These are phyloP conservation scores for Phytophthora europaea DNA, from an alignment of 352 stramenopile species.

Conservation along the genomic window DNA sequence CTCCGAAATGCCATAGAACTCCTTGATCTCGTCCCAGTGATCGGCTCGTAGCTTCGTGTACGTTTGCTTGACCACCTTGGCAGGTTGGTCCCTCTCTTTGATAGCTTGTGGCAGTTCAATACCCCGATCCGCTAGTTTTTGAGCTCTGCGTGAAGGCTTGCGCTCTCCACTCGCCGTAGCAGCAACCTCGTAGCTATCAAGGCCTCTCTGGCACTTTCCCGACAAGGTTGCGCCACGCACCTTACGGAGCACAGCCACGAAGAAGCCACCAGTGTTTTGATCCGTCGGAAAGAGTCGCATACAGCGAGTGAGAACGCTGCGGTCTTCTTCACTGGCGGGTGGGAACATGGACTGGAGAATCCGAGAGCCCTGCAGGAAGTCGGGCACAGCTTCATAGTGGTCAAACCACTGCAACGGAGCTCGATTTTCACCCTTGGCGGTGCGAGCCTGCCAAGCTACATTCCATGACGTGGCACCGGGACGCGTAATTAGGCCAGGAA, in stretches of 20 bases:
- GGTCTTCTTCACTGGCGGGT: conserved; percentile 70
- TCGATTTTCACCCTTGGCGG: conserved; percentile 30
- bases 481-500: conserved; percentile 60
- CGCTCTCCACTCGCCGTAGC: conserved; percentile 39
- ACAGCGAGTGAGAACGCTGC: conserved; percentile 32
- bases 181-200: conserved; percentile 58
- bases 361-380: conserved; percentile 66
- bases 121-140: conserved; percentile 19
- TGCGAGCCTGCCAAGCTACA: conserved; percentile 74
- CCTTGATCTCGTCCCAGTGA: conserved; percentile 65
- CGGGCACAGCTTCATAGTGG: conserved; percentile 62
- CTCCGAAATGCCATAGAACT: conserved; percentile 78
- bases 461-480: conserved; percentile 67
- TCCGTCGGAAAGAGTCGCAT: conserved; percentile 97
- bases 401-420: conserved; percentile 63
- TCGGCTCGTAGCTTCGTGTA: conserved; percentile 64
- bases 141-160: conserved; percentile 24
- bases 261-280: conserved; percentile 98
- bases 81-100: conserved; percentile 11
- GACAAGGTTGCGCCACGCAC: conserved; percentile 32
- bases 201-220: conserved; percentile 42
- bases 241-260: conserved; percentile 96
- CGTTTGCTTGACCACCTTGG: conserved; percentile 41
- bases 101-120: neutral
- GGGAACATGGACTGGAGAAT: conserved; percentile 89